Percentiles rank a stretch among this genome's conserved stretches.
Conservation (phyloP, 2,329 filamentous ascomycete species). For the Paraconiothyrium brasiliense region DNA sequence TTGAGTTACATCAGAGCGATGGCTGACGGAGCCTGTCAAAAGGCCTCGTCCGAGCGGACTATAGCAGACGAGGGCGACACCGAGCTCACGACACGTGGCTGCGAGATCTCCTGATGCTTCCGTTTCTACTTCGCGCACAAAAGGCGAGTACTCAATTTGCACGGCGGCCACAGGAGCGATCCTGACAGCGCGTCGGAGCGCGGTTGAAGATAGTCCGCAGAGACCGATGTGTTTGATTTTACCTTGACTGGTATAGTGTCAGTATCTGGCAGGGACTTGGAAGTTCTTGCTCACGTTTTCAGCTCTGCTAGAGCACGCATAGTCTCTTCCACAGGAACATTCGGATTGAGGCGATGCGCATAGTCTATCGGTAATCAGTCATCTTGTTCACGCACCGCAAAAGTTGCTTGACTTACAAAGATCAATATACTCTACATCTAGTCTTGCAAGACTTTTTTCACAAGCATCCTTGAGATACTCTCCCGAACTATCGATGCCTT, state of each 20-base stretch:
- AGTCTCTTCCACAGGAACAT: slow-evolving; percentile 55
- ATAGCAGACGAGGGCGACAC: slow-evolving; percentile 39
- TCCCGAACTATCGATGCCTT: slow-evolving; percentile 45
- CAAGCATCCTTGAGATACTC: slow-evolving; percentile 50
- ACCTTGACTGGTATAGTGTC: slow-evolving; percentile 35
- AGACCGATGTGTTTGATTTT: slow-evolving; percentile 57
- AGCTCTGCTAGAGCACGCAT: slow-evolving; percentile 57
- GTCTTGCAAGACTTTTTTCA: slow-evolving; percentile 44
- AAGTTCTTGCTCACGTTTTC: slow-evolving; percentile 34
- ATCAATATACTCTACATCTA: slow-evolving; percentile 52
- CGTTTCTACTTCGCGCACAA: slow-evolving; percentile 54
- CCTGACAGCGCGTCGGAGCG: slow-evolving; percentile 56
- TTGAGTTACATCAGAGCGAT: background rate
- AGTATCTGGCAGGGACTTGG: background rate
- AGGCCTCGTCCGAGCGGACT: slow-evolving; percentile 39
- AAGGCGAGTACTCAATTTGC: slow-evolving; percentile 60
- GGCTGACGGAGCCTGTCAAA: slow-evolving; percentile 8
- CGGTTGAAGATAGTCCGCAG: slow-evolving; percentile 50
- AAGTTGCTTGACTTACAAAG: slow-evolving; percentile 53
- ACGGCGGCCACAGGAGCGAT: slow-evolving; percentile 55
- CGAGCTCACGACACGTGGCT: slow-evolving; percentile 49
- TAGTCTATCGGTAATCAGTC: slow-evolving; percentile 32
- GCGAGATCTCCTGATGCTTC: slow-evolving; percentile 31
- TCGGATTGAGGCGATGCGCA: slow-evolving; percentile 48
- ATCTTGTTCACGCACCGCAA: background rate